A percentile compares a stretch with the other conserved stretches of the same genome.
phyloP scores from a whole-genome alignment of 495 filamentous ascomycete species.

The Lophiostoma macrostomum region DNA sequence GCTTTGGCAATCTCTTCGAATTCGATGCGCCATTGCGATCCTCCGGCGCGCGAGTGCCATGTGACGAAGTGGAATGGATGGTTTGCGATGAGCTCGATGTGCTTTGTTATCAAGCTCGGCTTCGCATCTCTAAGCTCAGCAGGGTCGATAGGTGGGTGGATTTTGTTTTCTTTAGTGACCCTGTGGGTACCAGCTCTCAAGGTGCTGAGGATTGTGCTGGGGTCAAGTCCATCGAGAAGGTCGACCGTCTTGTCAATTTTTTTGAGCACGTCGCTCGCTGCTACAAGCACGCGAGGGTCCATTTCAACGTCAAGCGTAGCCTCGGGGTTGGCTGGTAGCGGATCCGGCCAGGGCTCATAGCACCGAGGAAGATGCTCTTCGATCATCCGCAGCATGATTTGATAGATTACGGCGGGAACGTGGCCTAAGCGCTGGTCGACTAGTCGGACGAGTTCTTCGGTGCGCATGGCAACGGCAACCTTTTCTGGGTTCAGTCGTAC shows the following conservation, averaged over 20 bases:
- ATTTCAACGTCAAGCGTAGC: neutral
- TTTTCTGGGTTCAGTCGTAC: slow-evolving; percentile 77
- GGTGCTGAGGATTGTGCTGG: neutral
- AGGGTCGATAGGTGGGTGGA: slow-evolving; percentile 7
- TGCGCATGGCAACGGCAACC: slow-evolving; percentile 76
- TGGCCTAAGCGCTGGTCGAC: slow-evolving; percentile 58
- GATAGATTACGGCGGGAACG: slow-evolving; percentile 71
- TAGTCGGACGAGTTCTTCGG: slow-evolving; percentile 63
- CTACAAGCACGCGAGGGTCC: slow-evolving; percentile 2
- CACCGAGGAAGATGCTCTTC: slow-evolving; percentile 69
- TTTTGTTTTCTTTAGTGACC: neutral
- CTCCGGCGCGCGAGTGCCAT: slow-evolving; percentile 53
- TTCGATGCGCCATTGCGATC: slow-evolving; percentile 70
- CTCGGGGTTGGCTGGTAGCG: slow-evolving; percentile 12
- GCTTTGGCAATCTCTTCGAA: slow-evolving; percentile 65
- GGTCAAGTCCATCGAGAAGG: slow-evolving; percentile 26
- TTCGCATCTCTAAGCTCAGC: neutral
- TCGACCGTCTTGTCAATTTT: slow-evolving; percentile 18
- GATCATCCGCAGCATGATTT: slow-evolving; percentile 62
- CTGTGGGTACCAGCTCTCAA: neutral
- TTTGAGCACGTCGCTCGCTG: slow-evolving; percentile 15
- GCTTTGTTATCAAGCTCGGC: slow-evolving; percentile 62
- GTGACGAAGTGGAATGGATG: slow-evolving; percentile 67
- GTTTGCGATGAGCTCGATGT: slow-evolving; percentile 72
- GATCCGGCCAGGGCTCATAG: slow-evolving; percentile 40